Evolutionary conservation across 2,329 filamentous ascomycete genomes (phyloP).

Genomic region (Sphaerulina vaccinii): DNA sequence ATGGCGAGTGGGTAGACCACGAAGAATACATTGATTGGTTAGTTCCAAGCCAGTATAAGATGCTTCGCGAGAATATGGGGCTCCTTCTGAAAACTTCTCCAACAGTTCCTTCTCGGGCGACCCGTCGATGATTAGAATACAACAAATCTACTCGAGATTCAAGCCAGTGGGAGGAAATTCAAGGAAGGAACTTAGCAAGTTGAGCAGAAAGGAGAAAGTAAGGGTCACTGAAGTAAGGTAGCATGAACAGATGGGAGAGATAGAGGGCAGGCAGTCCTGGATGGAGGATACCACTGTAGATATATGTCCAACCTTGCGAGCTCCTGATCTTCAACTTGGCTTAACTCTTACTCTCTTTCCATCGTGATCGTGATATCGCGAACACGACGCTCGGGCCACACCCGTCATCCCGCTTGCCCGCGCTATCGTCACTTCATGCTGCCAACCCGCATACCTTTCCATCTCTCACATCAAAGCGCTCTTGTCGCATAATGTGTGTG

Average conservation of each 20-base stretch:
- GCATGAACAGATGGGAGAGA: too few species aligned
- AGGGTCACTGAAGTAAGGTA: neutral
- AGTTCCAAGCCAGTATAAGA: constrained; percentile 15
- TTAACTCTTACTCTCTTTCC: too few species aligned
- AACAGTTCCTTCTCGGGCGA: constrained; percentile 3
- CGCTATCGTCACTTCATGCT: too few species aligned
- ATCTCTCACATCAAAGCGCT: neutral
- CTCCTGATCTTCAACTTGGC: too few species aligned
- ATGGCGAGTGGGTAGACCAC: constrained; percentile 33
- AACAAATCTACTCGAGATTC: neutral
- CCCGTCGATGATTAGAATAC: neutral
- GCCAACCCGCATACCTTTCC: neutral
- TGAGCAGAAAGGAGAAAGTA: too few species aligned
- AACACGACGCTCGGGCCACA: too few species aligned
- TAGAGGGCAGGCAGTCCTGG: too few species aligned
- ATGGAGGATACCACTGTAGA: too few species aligned
- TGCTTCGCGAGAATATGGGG: constrained; percentile 6
- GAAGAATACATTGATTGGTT: constrained; percentile 28
- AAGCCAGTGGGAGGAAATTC: neutral
- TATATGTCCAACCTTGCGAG: too few species aligned
- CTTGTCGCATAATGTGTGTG: constrained; percentile 23
- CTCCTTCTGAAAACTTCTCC: constrained; percentile 3
- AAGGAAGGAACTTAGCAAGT: neutral
- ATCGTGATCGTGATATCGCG: too few species aligned
- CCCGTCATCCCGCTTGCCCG: too few species aligned